Evolutionary conservation across 345 rosid genomes (phyloP).

Genomic region (Aegle marmelos): DNA sequence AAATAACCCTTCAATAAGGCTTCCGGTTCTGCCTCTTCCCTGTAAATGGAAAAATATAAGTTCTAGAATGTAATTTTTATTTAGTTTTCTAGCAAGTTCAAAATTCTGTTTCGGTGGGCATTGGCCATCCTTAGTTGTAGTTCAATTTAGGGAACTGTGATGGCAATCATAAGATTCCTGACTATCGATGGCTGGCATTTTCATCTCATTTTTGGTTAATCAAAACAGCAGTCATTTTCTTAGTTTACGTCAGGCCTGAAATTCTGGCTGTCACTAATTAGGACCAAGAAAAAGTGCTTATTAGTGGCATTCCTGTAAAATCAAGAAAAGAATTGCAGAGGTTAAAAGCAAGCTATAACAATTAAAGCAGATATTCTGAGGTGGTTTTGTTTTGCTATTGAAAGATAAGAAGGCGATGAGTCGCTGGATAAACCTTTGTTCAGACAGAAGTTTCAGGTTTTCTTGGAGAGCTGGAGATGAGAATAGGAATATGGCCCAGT

Average conservation of each 20-base stretch:
- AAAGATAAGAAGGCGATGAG: not conserved
- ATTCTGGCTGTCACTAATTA: not conserved
- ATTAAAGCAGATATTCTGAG: not conserved
- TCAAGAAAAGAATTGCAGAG: not conserved
- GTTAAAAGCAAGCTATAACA: not conserved
- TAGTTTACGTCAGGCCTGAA: not conserved
- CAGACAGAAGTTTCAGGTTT: not conserved
- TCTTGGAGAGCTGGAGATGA: not conserved
- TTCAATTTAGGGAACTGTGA: conserved; percentile 2
- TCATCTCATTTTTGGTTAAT: not conserved
- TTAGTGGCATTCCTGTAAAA: not conserved
- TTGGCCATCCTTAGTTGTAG: not conserved
- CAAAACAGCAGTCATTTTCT: not conserved
- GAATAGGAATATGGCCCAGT: not conserved
- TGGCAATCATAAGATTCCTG: not conserved
- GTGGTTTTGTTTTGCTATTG: not conserved
- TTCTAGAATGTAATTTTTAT: not conserved
- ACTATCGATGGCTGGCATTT: not conserved
- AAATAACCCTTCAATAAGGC: not conserved
- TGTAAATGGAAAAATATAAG: not conserved
- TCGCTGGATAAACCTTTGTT: not conserved
- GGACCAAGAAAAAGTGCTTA: not conserved
- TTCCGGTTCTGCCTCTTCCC: not conserved
- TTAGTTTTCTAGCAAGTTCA: not conserved
- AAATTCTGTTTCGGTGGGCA: too few species aligned